phyloP scores from a whole-genome alignment of 2,329 filamentous ascomycete species.

The Alternaria consortialis region DNA sequence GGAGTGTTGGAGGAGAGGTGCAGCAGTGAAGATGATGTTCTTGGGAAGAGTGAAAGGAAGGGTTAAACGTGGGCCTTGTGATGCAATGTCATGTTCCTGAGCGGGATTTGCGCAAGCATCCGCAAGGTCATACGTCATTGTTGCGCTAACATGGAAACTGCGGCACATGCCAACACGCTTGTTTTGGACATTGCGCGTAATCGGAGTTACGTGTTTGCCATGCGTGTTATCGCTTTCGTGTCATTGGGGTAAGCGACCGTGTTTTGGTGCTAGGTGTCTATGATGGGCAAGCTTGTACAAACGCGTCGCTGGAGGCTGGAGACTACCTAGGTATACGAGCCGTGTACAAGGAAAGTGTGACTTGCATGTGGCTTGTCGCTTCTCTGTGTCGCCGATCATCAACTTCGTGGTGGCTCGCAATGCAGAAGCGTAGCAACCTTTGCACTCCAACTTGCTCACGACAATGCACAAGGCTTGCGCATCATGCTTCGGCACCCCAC shows the following conservation, averaged over 20 bases:
- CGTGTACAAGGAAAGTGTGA: neutral
- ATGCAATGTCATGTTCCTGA: constrained; percentile 12
- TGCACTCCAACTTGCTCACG: neutral
- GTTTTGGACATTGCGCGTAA: constrained; percentile 1
- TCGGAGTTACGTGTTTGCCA: constrained; percentile 10
- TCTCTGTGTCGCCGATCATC: neutral
- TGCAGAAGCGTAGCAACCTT: neutral
- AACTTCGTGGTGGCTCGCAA: neutral
- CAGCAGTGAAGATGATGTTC: neutral
- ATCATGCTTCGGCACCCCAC: constrained; percentile 3
- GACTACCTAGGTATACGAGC: neutral
- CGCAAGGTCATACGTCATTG: constrained; percentile 15
- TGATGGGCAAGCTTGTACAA: neutral
- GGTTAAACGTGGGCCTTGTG: constrained; percentile 7
- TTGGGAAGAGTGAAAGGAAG: constrained; percentile 1
- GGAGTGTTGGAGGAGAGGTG: neutral
- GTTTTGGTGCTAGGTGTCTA: neutral
- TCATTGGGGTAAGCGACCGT: no score
- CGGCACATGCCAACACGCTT: neutral
- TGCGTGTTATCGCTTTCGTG: neutral
- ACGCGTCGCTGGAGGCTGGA: neutral
- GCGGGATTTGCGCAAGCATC: constrained; percentile 18
- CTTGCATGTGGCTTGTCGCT: neutral
- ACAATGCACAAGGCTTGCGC: neutral
- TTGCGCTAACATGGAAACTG: constrained; percentile 9